phyloP scores from a whole-genome alignment of 495 filamentous ascomycete genomes.

The Saxophila tyrrhenica region DNA sequence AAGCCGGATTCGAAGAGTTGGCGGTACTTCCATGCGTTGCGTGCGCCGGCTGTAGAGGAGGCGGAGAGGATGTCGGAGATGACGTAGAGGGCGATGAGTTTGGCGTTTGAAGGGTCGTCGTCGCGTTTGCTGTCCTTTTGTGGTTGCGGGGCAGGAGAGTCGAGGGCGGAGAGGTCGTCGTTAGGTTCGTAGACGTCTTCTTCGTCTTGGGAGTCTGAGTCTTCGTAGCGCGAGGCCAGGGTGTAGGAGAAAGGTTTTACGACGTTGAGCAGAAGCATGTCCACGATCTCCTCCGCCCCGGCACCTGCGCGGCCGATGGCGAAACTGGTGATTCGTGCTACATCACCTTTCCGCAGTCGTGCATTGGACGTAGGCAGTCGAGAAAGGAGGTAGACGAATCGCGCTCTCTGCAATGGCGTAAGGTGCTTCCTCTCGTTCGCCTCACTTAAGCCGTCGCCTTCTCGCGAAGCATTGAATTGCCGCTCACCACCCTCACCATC shows the following conservation, averaged over 20 bases:
- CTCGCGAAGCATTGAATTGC: constrained; percentile 32
- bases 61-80: constrained; percentile 83
- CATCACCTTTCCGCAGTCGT: constrained; percentile 70
- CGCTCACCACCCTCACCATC: constrained; percentile 56
- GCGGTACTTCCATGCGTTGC: constrained; percentile 84
- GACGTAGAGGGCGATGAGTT: constrained; percentile 72
- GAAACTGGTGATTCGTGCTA: constrained; percentile 77
- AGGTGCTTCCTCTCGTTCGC: constrained; percentile 59
- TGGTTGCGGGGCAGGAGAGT: background rate
- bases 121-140: constrained; percentile 33
- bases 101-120: constrained; percentile 59
- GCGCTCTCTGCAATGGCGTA: constrained; percentile 73
- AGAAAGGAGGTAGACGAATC: constrained; percentile 65
- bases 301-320: constrained; percentile 75
- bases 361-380: constrained; percentile 67
- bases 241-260: constrained; percentile 54
- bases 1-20: constrained; percentile 73
- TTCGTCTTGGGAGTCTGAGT: constrained; percentile 33
- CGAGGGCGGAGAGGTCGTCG: constrained; percentile 21
- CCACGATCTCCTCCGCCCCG: constrained; percentile 77
- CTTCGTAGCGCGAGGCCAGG: constrained; percentile 33
- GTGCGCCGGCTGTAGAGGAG: constrained; percentile 68
- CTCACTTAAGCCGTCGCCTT: constrained; percentile 25
- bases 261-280: constrained; percentile 75
- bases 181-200: constrained; percentile 29